phyloP scores from a whole-genome alignment of 192 early-diverging fungal species.

The Umbelopsis sp. region DNA sequence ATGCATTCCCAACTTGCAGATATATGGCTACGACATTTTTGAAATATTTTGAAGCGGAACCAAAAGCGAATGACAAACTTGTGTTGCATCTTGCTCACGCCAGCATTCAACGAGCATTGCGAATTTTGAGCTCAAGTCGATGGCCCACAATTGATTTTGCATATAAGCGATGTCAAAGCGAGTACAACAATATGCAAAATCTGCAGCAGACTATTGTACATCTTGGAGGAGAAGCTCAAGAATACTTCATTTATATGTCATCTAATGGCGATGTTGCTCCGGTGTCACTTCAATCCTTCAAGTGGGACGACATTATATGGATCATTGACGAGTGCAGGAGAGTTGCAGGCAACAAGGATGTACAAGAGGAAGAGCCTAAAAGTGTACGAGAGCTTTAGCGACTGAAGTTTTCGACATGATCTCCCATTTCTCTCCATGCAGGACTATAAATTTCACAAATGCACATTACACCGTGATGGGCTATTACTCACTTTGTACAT shows the following conservation, averaged over 20 bases:
- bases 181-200: background rate
- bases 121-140: conserved; percentile 13
- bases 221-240: background rate
- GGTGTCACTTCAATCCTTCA: conserved; percentile 10
- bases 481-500: background rate
- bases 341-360: conserved; percentile 11
- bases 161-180: background rate
- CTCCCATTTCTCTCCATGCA: too few species aligned
- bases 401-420: background rate
- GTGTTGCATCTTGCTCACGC: conserved; percentile 23
- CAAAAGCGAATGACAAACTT: conserved; percentile 3
- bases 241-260: conserved; percentile 24
- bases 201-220: background rate
- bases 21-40: conserved; percentile 26
- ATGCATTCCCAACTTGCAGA: background rate
- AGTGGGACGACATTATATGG: conserved; percentile 35
- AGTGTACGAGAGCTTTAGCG: conserved; percentile 11
- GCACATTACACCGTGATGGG: background rate
- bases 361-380: background rate
- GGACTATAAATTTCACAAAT: too few species aligned
- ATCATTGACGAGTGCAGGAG: conserved; percentile 25
- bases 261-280: background rate
- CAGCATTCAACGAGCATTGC: conserved; percentile 15
- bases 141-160: conserved; percentile 9
- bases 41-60: background rate